Base-by-base conservation (phyloP, 495 filamentous ascomycete genomes). In the Penicillium psychrofluorescens region DNA sequence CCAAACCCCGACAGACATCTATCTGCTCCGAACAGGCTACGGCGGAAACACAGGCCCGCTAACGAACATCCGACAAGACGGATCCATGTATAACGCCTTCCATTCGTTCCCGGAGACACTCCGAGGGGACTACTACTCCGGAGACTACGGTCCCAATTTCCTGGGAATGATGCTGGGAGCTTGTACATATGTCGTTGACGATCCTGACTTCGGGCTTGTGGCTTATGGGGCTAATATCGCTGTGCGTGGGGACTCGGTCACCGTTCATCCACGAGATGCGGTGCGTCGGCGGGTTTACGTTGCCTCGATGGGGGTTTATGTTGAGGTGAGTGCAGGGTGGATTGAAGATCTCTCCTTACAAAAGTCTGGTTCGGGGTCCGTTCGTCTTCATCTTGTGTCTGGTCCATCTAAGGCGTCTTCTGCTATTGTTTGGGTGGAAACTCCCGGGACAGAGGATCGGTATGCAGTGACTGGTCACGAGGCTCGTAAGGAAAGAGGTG, bases 141-240 rank as follows among this genome's bases (percentile, higher is more conserved):
- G 75, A 1, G 75, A 78, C 47, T 77, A 76, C 49, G 75, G 75
- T 2, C 69, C 70, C 1, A 63, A 58, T 12, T 76, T 77, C 49
- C 37, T 75, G 0, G 75, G 74, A 0, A 44, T 66, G 35, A 63
- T 61, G 2, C 58, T 76, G 6, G 72, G 69, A 0, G 60, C 69
- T 11, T 66, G 51, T 0, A 64, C 63, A 5, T 76, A 74, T 45
- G 44, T 75, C 1, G 66, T 70, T 13, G 43, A 64, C 0, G 61
- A 75, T 51, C 46, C 52, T 7, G 51, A 55, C 29, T 50, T 67
- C 35, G 72, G 71, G 0, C 44, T 61, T 16, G 55, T 72, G 13
- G 61, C 57, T 1, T 76, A 68, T 51, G 72, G 74, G 6, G 74
- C 68, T 1, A 57, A 67, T 44, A 14, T 64, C 14, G 42, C 31